These are phyloP conservation scores for Arthonia radiata DNA, from an alignment of 495 filamentous ascomycete species.

Conservation along the genomic window DNA sequence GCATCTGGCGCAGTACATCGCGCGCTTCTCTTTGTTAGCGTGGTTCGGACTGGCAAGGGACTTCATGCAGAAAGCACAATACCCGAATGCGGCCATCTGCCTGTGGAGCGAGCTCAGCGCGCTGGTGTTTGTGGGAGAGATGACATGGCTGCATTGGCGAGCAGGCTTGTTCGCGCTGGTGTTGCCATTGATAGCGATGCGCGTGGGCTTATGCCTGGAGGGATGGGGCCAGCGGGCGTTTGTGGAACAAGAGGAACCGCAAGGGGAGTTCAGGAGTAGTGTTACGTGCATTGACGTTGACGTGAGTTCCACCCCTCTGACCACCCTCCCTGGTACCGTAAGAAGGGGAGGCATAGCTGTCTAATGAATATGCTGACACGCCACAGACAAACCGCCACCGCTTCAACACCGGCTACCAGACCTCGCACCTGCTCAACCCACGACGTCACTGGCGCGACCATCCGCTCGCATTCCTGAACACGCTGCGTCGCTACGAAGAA, in stretches of 20 bases:
- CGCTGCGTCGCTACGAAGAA: slow-evolving; percentile 30
- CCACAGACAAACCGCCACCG: slow-evolving; percentile 55
- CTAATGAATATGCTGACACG: too few relatives aligned
- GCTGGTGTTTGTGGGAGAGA: too few relatives aligned
- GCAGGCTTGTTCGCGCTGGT: slow-evolving; percentile 34
- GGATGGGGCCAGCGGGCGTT: slow-evolving; percentile 60
- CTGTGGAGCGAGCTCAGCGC: slow-evolving; percentile 30
- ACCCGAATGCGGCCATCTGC: too few relatives aligned
- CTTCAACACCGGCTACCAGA: slow-evolving; percentile 60
- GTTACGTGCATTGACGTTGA: too few relatives aligned
- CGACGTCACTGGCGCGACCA: slow-evolving; percentile 52
- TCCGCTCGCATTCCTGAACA: slow-evolving; percentile 36
- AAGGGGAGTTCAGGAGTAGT: slow-evolving; percentile 43
- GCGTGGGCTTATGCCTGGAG: slow-evolving; percentile 42
- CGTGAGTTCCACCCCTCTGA: too few relatives aligned
- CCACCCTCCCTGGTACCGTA: too few relatives aligned
- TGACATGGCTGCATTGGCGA: slow-evolving; percentile 18
- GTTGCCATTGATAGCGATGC: slow-evolving; percentile 31
- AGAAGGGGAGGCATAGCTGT: too few relatives aligned
- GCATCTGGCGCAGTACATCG: slow-evolving; percentile 44
- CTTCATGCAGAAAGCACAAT: slow-evolving; percentile 33
- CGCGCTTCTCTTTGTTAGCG: slow-evolving; percentile 42
- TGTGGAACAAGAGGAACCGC: slow-evolving; percentile 40
- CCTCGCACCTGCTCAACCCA: slow-evolving; percentile 51
- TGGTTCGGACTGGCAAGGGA: slow-evolving; percentile 56